Evolutionary conservation across 768 basidiomycete genomes (phyloP), one percentile per base, ranked within the genome.

Genomic region (Boletus reticuloceps): DNA sequence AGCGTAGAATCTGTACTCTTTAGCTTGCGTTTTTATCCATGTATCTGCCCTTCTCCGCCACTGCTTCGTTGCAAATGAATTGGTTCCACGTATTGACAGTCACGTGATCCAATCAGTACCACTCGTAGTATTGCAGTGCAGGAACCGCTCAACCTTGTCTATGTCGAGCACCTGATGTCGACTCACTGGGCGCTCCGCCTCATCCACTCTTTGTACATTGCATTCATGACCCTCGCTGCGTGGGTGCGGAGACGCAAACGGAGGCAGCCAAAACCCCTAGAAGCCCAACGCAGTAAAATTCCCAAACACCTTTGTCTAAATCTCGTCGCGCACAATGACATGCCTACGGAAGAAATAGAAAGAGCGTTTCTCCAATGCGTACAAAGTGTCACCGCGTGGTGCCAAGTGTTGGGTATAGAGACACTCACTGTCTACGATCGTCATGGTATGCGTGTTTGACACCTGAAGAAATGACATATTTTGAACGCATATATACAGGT

Each of bases 361-460:
- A 67, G 68, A 19, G 72, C 69, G 37, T 68, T 89, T 48, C 68
- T 84, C 17, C 75, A 83, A 59, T 84, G 80, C 59, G 74, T 87
- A 11, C 69, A 79, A 47, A 75, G 74, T 44, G 77, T 78, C 13
- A 79, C 80, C 10, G 68, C 68, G 11, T 92, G 87, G 85, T 91
- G 86, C 72, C 78, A 76, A 51, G 67, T 60, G n/a, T 71, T 75
- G 32, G 88, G 88, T 14, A 82, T 92, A 47, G 70, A 74, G 57
- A 77, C 79, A 48, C 73, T 93, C 45, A 89, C 85, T 11, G 76
- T 89, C 5, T 92, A 90, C 58, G 91, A 93, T 65, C 77, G 80
- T 53, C 72, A 80, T 52, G 90, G 91, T 91, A 64, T 53, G 82
- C 67, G 19, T 34, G 16, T 48, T 42, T 51, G n/a, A 32, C 47